Evolutionary conservation across 371 early-diverging fungal species (phyloP), one percentile per base, ranked within the genome.

Genomic region (Rhizopus microsporus): DNA sequence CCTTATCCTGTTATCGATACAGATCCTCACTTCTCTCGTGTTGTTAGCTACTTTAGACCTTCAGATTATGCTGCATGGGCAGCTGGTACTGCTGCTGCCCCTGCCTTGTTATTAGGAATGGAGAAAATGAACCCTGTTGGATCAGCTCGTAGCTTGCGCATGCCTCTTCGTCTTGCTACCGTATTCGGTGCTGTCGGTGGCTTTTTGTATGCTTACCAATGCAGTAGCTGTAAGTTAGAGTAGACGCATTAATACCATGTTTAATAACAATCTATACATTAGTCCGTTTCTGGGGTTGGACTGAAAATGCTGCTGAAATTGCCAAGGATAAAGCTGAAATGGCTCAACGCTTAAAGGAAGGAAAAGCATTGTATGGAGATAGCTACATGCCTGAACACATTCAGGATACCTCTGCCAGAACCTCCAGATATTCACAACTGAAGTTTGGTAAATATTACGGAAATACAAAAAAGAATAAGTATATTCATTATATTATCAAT

Each of bases 271-370:
- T 30, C 15, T 35, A 31, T 37, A 37, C 34, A 12, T 30, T 75
- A 92, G 91, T 87, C 65, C 89, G 98, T 62, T 97, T 96, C 87
- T 93, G 91, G 91, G 98, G 98, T 23, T 90, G 91, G 86, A 79
- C 72, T 30, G 96, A 96, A 72, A 97, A 97, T 74, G 72, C 78
- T 39, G 78, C 84, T 48, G 98, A 97, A 73, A 86, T 84, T 33
- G 74, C 70, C 51, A 84, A 78, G 80, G 89, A 91, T 75, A 71
- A 78, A 40, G 67, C 63, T 38, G 92, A 93, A 76, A 82, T 89
- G 80, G 61, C 64, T 12, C 81, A 81, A 51, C 79, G 84, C 32
- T 65, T 82, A 56, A 82, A 80, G 46, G 77, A 85, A 67, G 93
- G 92, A 45, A 85, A 89, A 68, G 67, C 88, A 30, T 74, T 90